These are phyloP conservation scores for Sapria himalayana DNA, from an alignment of 345 rosid species.

Conservation along the genomic window DNA sequence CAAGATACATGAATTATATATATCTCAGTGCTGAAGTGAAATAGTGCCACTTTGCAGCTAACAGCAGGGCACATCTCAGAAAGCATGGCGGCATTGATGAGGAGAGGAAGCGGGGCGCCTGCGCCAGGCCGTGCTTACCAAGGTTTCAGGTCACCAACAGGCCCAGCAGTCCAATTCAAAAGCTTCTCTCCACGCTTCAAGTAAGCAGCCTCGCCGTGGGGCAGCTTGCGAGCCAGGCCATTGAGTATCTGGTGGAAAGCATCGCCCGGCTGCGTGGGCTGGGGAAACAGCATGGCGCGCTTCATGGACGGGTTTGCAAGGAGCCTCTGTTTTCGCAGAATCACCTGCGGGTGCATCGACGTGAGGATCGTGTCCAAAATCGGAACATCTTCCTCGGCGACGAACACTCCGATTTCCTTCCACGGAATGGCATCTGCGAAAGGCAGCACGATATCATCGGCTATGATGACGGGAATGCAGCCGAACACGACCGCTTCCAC, in stretches of 20 bases:
- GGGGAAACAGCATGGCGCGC: slow-evolving; percentile 81
- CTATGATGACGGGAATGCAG: slow-evolving; percentile 91
- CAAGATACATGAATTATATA: too few species aligned
- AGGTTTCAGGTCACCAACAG: slow-evolving; percentile 66
- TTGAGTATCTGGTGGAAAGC: slow-evolving; percentile 92
- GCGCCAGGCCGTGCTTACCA: slow-evolving; percentile 31
- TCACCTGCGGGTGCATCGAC: slow-evolving; percentile 53
- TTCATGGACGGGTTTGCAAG: slow-evolving; percentile 94
- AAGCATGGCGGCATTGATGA: neutral
- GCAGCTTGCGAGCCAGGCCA: slow-evolving; percentile 73
- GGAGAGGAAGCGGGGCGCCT: slow-evolving; percentile 2
- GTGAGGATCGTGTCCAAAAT: slow-evolving; percentile 63
- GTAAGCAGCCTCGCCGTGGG: slow-evolving; percentile 32
- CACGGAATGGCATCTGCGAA: slow-evolving; percentile 98
- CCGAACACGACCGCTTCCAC: slow-evolving; percentile 99
- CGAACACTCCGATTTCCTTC: slow-evolving; percentile 92
- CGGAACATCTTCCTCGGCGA: slow-evolving; percentile 71
- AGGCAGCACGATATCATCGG: slow-evolving; percentile 80
- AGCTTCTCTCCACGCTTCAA: slow-evolving; percentile 34
- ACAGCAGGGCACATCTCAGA: neutral
- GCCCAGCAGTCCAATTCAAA: slow-evolving; percentile 86
- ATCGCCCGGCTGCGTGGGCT: slow-evolving; percentile 77
- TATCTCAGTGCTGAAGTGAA: too few species aligned
- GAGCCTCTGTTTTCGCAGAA: slow-evolving; percentile 74
- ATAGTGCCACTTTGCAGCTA: too few species aligned